Base-by-base conservation (phyloP, 108 stramenopile species). In the Pseudonitzschia multistriata region DNA sequence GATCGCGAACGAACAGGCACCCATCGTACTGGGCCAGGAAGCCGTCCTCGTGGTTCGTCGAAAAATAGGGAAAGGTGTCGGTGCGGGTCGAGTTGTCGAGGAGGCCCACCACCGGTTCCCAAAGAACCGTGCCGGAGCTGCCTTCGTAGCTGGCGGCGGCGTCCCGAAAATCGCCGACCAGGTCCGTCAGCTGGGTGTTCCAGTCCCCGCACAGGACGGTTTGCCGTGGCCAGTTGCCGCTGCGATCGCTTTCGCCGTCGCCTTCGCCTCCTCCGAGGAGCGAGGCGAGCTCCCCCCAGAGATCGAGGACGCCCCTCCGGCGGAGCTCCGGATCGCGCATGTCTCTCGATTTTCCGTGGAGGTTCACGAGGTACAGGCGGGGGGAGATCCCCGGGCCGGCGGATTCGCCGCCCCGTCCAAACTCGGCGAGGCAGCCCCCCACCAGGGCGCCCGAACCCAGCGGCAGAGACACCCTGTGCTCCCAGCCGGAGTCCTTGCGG, bases 1-100 rank as follows among this genome's bases (percentile, higher is more conserved):
- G 5, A 10, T 39, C 37, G 49, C 50, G 25, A 52, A 52, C 2
- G 4, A 52, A 25, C 22, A 52, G 27, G 59, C 59, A 60, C 8
- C 59, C 59, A n/a, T 60, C 59, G 59, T 60, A 60, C 28, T 60
- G 59, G n/a, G 59, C 59, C 59, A 60, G 59, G 35, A 31, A 60
- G 15, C 59, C 59, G 59, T 60, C 59, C 10, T 60, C 59, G 59
- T 60, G 59, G 35, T 60, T 60, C 31, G 59, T 60, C 31, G 59
- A 60, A 60, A 60, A 60, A 11, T 24, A 24, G 50, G 11, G 50
- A 24, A 1, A 52, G 22, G 11, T 52, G 3, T 55, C 30, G 13
- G 30, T n/a, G 19, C 19, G 31, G 31, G 59, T 60, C 1, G 27
- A 8, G 14, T 60, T 60, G 59, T 60, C 33, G 6, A 60, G 35